These are phyloP conservation scores for Globisporangium parvum DNA, from an alignment of 352 stramenopile species.

Conservation along the genomic window DNA sequence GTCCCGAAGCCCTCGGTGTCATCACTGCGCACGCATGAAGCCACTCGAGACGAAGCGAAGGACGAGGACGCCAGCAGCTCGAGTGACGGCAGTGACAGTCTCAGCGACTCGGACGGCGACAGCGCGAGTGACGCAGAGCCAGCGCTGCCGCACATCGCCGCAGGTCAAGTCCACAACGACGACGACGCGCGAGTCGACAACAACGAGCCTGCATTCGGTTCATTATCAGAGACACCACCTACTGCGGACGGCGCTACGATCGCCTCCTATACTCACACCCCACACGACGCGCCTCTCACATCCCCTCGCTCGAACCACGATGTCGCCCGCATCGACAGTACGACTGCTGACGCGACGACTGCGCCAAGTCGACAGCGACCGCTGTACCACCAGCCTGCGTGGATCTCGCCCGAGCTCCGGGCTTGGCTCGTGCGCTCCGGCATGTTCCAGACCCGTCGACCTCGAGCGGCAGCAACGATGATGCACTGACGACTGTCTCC, in stretches of 20 bases:
- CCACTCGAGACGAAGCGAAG: background rate
- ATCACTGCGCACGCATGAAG: background rate
- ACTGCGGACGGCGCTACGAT: background rate
- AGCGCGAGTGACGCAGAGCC: slow-evolving; percentile 5
- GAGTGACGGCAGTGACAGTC: slow-evolving; percentile 2
- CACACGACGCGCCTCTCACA: slow-evolving; percentile 3
- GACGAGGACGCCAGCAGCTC: background rate
- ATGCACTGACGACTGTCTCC: background rate
- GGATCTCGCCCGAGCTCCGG: slow-evolving; percentile 54
- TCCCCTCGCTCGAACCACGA: no score
- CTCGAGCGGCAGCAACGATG: background rate
- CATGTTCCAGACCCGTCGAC: slow-evolving; percentile 35
- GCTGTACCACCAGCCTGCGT: slow-evolving; percentile 45
- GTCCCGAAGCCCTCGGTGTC: background rate
- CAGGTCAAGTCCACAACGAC: background rate
- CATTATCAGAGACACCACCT: slow-evolving; percentile 4
- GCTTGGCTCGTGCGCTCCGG: slow-evolving; percentile 38
- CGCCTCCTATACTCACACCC: slow-evolving; percentile 11
- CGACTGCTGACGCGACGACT: background rate
- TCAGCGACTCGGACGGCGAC: slow-evolving; percentile 6
- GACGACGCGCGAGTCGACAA: background rate
- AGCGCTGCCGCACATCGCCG: background rate
- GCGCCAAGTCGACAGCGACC: slow-evolving; percentile 10
- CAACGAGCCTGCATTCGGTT: slow-evolving; percentile 15
- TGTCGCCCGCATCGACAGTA: background rate